A percentile compares a stretch with the other conserved stretches of the same genome.
phyloP scores from a whole-genome alignment of 2,329 filamentous ascomycete genomes.

The Akanthomyces dipterigenus region DNA sequence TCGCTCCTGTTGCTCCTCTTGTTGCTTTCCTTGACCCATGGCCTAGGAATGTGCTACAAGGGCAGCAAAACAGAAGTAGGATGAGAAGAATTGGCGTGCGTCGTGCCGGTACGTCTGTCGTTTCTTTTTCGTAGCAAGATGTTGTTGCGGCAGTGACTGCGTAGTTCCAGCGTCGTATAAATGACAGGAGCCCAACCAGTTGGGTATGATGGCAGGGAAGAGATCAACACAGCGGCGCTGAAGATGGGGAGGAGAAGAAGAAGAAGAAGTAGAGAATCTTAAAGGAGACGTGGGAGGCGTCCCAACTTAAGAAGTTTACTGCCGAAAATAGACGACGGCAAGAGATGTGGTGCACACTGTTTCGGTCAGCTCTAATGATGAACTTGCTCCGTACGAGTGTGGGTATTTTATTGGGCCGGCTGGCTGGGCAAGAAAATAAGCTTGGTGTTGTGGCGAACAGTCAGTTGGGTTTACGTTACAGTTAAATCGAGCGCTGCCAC shows the following conservation, averaged over 20 bases:
- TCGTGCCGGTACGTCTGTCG: neutral
- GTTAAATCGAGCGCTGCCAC: neutral
- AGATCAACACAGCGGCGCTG: neutral
- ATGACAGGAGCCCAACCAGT: neutral
- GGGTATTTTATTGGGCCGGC: slow-evolving; percentile 5
- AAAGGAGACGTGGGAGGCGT: neutral
- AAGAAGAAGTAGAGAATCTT: neutral
- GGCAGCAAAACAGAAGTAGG: neutral
- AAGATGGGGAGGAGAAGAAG: neutral
- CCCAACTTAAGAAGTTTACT: neutral
- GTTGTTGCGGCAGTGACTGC: neutral
- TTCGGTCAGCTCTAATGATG: neutral
- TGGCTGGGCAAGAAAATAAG: neutral
- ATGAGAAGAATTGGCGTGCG: neutral
- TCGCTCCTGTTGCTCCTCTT: slow-evolving; percentile 8
- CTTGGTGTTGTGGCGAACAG: neutral
- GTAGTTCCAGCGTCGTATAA: neutral
- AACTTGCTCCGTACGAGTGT: neutral
- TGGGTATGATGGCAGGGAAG: neutral
- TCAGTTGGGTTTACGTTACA: neutral
- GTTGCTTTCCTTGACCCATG: slow-evolving; percentile 21
- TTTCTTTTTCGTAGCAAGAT: neutral
- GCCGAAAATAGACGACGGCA: neutral
- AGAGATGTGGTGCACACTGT: neutral
- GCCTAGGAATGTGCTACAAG: slow-evolving; percentile 9